phyloP scores from a whole-genome alignment of 345 rosid genomes.

The Populus ilicifolia region DNA sequence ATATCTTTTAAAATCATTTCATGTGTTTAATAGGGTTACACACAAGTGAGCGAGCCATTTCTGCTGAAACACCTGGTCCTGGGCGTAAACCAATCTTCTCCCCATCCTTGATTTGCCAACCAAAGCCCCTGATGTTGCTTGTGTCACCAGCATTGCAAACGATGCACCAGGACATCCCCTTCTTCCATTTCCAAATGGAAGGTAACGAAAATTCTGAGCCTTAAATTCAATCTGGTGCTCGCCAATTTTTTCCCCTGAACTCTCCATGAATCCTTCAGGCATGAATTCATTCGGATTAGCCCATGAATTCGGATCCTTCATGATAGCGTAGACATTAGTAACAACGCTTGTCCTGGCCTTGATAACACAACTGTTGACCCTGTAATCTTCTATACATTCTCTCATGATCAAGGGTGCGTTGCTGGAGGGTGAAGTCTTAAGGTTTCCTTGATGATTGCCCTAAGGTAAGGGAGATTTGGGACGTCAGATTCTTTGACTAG shows the following conservation, averaged over 20 bases:
- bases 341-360: conserved; percentile 39
- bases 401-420: conserved; percentile 48
- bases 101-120: conserved; percentile 32
- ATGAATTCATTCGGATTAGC: conserved; percentile 31
- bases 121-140: conserved; percentile 30
- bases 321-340: conserved; percentile 37
- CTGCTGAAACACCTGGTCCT: conserved; percentile 37
- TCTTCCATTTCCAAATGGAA: conserved; percentile 59
- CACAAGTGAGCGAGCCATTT: conserved; percentile 34
- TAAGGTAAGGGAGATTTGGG: conserved; percentile 40
- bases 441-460: conserved; percentile 39
- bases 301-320: conserved; percentile 48
- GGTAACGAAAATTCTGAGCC: conserved; percentile 54
- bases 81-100: conserved; percentile 25
- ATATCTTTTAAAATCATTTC: background rate
- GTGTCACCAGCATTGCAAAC: conserved; percentile 50
- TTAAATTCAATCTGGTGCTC: conserved; percentile 55
- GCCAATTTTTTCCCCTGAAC: conserved; percentile 28
- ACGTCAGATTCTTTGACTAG: conserved; percentile 40
- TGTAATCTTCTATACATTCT: conserved; percentile 45
- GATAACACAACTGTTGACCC: conserved; percentile 27
- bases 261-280: conserved; percentile 34
- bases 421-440: conserved; percentile 46
- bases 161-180: conserved; percentile 56
- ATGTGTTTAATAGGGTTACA: conserved; percentile 23